Conservation (phyloP, 331 rosid species). For the Malus hybrid region DNA sequence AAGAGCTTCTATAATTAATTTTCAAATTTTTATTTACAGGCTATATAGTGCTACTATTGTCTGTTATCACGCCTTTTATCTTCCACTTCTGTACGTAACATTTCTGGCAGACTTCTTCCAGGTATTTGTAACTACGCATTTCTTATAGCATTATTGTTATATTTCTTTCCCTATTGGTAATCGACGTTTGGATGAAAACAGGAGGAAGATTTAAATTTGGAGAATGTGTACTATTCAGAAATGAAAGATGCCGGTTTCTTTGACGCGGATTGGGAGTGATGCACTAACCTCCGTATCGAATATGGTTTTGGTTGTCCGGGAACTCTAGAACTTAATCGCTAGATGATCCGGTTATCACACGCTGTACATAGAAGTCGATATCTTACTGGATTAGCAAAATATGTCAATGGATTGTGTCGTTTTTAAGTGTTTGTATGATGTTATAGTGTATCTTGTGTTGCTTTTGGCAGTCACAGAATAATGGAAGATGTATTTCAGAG, state of each 20-base stretch:
- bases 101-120: slow-evolving; percentile 88
- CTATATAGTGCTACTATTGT: slow-evolving; percentile 57
- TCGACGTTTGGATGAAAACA: slow-evolving; percentile 15
- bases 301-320: too few species aligned
- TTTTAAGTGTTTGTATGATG: background rate
- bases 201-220: slow-evolving; percentile 85
- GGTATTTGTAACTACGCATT: slow-evolving; percentile 17
- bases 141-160: background rate
- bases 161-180: background rate
- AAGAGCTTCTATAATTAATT: background rate
- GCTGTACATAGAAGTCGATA: slow-evolving; percentile 31
- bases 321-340: background rate
- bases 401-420: too few species aligned
- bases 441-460: background rate
- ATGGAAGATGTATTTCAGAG: too few species aligned
- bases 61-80: slow-evolving; percentile 77
- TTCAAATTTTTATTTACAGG: slow-evolving; percentile 34
- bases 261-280: slow-evolving; percentile 74
- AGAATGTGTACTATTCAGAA: slow-evolving; percentile 83
- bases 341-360: background rate
- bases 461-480: background rate
- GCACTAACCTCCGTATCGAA: background rate
- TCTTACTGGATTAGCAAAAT: too few species aligned
- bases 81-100: slow-evolving; percentile 70
- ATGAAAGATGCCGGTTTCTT: slow-evolving; percentile 97